Evolutionary conservation across 2,329 filamentous ascomycete genomes (phyloP).

Genomic region (Botrytis fragariae): DNA sequence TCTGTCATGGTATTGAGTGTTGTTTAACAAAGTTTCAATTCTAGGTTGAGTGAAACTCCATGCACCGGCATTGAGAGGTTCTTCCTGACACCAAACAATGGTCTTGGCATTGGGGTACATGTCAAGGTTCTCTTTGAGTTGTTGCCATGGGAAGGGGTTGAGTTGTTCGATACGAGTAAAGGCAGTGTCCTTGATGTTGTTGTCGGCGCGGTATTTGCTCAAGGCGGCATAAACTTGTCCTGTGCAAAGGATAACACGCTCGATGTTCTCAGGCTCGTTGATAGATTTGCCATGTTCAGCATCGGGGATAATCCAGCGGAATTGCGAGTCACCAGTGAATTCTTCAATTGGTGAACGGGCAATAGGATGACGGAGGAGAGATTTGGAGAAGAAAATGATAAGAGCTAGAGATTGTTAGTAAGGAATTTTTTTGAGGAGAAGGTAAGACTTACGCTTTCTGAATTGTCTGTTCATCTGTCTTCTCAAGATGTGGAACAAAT

Average conservation of each 20-base stretch:
- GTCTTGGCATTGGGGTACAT: conserved; percentile 96
- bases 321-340: conserved; percentile 87
- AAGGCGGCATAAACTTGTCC: conserved; percentile 93
- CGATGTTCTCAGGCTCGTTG: conserved; percentile 78
- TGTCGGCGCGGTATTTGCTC: conserved; percentile 83
- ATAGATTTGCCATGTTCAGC: conserved; percentile 77
- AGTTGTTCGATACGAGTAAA: conserved; percentile 96
- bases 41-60: conserved; percentile 98
- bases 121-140: conserved; percentile 95
- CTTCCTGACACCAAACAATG: conserved; percentile 96
- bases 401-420: conserved; percentile 58
- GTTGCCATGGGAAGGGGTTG: conserved; percentile 98
- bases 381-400: conserved; percentile 98
- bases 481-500: conserved; percentile 93
- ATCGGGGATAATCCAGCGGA: conserved; percentile 95
- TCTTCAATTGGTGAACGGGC: conserved; percentile 88
- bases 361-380: conserved; percentile 88
- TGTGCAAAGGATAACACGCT: conserved; percentile 90
- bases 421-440: conserved; percentile 6
- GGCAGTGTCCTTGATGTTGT: conserved; percentile 85
- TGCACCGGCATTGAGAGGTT: conserved; percentile 93
- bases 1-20: conserved; percentile 87
- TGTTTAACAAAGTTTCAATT: conserved; percentile 92
- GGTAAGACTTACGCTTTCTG: conserved; percentile 79
- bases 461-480: conserved; percentile 99